Evolutionary conservation across 192 early-diverging fungal species (phyloP), one percentile per base, ranked within the genome.

Genomic region (Jimgerdemannia flammicorona): DNA sequence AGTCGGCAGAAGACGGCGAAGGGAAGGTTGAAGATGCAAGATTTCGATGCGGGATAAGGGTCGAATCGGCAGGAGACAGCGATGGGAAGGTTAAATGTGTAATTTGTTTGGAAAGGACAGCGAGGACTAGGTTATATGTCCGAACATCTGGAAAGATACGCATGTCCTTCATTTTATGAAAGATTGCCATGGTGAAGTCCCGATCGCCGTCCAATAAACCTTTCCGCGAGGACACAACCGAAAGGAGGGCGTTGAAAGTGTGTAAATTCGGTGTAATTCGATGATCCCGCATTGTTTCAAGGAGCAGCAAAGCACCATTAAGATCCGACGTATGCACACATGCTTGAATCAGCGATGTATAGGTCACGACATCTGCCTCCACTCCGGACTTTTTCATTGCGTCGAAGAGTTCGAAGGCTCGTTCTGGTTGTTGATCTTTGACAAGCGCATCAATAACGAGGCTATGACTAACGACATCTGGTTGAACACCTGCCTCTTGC

Each of bases 361-460:
- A 84, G 1, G 73, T 67, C 17, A 72, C 66, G 18, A 43, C 3
- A 49, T 78, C 81, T 3, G 80, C 74, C 14, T 42, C 59, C 43
- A 81, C 49, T 6, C 67, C 77, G 3, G 63, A 41, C 1, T 68
- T 3, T 39, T 77, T 83, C 81, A 85, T 85, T 41, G 76, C 75
- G n/a, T 78, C 41, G 67, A 74, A 81, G 39, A 77, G 43, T 14
- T 79, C 72, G 43, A 81, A 69, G 6, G 70, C 77, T 39, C 44
- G 40, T 43, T 69, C 43, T 3, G 70, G 67, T 3, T 69, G 65
- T 6, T 41, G 2, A 67, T 78, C 75, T 41, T 79, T 80, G n/a
- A 79, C 64, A 9, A 83, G 41, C 17, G 71, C 71, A 42, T 81
- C 74, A 29, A 83, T 83, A 8, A 83, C 4, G 43, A 85, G 80